phyloP scores from a whole-genome alignment of 106 monocot genomes.

The Platanthera guangdongensis region DNA sequence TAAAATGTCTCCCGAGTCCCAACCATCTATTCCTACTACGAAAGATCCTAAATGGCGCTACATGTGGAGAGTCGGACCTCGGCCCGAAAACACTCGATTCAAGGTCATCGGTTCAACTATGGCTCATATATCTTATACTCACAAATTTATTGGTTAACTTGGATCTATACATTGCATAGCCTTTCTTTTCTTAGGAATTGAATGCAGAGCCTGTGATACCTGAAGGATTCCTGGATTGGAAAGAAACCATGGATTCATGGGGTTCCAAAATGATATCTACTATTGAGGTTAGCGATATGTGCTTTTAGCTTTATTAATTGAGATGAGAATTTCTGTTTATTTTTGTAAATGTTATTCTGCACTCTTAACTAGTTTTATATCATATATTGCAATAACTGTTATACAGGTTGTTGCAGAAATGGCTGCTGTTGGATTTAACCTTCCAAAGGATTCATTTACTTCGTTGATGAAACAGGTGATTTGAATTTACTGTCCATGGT shows the following conservation, averaged over 20 bases:
- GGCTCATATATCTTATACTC: neutral
- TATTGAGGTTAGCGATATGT: constrained; percentile 42
- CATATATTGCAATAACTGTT: neutral
- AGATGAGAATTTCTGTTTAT: neutral
- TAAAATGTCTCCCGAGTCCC: constrained; percentile 55
- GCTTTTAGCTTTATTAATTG: neutral
- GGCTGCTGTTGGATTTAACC: constrained; percentile 93
- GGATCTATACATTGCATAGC: neutral
- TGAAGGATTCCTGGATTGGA: constrained; percentile 88
- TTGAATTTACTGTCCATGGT: neutral
- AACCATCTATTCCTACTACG: constrained; percentile 50
- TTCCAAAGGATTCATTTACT: constrained; percentile 79
- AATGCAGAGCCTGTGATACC: constrained; percentile 93
- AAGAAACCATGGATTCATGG: constrained; percentile 90
- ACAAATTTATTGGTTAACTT: neutral
- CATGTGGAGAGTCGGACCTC: constrained; percentile 96
- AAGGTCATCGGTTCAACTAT: constrained; percentile 33
- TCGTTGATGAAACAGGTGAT: constrained; percentile 92
- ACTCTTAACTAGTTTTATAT: neutral
- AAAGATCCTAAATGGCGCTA: constrained; percentile 97
- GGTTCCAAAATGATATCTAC: constrained; percentile 88
- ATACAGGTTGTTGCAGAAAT: constrained; percentile 86
- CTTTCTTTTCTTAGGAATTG: constrained; percentile 45
- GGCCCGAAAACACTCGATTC: constrained; percentile 64
- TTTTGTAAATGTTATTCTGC: neutral